Percentiles rank a stretch among this genome's conserved stretches.
phyloP scores from a whole-genome alignment of 2,329 filamentous ascomycete genomes.

The Fusarium cicatricum region DNA sequence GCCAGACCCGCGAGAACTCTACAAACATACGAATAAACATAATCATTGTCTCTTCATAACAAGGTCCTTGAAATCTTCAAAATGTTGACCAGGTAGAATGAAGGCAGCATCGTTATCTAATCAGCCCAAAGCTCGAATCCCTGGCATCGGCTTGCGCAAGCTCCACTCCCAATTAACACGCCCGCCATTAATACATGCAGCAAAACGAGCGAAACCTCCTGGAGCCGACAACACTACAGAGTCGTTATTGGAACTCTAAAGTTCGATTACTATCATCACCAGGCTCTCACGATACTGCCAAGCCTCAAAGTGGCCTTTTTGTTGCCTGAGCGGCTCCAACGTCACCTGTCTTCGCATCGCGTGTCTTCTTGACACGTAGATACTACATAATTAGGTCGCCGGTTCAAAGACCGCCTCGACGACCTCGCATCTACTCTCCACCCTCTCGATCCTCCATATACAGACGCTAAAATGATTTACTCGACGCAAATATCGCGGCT shows the following conservation, averaged over 20 bases:
- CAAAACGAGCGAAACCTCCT: constrained; percentile 1
- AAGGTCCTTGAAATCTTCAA: neutral
- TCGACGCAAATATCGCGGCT: constrained; percentile 95
- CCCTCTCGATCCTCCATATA: neutral
- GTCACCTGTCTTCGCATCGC: constrained; percentile 21
- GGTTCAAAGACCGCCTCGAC: constrained; percentile 17
- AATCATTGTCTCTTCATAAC: too few relatives aligned
- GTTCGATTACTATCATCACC: neutral
- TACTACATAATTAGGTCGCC: constrained; percentile 21
- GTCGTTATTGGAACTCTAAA: neutral
- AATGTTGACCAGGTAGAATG: neutral
- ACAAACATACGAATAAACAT: too few relatives aligned
- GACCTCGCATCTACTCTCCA: constrained; percentile 6
- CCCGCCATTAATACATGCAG: constrained; percentile 6
- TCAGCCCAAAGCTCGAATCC: constrained; percentile 28
- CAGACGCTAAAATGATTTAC: constrained; percentile 71
- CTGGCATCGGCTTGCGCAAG: constrained; percentile 18
- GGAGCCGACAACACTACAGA: neutral
- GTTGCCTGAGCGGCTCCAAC: constrained; percentile 21
- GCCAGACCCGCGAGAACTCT: too few relatives aligned
- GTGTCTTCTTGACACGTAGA: constrained; percentile 42
- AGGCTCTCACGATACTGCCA: neutral
- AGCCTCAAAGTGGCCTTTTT: constrained; percentile 1
- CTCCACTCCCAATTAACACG: constrained; percentile 19
- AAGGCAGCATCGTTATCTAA: constrained; percentile 34